Evolutionary conservation across 352 stramenopile species (phyloP).

Genomic region (Phytophthora constricta): DNA sequence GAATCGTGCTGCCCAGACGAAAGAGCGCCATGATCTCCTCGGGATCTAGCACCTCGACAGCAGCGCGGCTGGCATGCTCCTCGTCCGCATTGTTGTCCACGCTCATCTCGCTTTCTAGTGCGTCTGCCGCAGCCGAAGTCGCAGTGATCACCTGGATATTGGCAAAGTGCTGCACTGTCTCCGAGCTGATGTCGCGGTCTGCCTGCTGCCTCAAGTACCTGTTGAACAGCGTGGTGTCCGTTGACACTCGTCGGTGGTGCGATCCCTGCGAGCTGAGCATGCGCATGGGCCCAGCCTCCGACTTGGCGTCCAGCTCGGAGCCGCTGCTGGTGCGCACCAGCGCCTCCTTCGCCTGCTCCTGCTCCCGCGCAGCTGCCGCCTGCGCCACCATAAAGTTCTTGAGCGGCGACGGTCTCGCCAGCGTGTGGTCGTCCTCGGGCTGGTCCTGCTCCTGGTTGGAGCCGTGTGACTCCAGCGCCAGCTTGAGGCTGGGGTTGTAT

Average conservation of each 20-base stretch:
- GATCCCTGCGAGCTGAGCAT: constrained; percentile 56
- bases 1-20: constrained; percentile 48
- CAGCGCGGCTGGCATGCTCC: constrained; percentile 19
- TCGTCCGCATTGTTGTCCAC: constrained; percentile 44
- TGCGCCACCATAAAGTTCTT: constrained; percentile 42
- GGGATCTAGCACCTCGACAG: constrained; percentile 34
- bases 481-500: constrained; percentile 35
- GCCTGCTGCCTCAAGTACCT: constrained; percentile 64
- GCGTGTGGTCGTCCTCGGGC: constrained; percentile 15
- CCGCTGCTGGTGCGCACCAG: constrained; percentile 26
- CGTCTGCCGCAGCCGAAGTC: constrained; percentile 21
- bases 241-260: constrained; percentile 77
- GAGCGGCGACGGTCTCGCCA: constrained; percentile 23
- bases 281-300: constrained; percentile 61
- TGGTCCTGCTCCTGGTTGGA: constrained; percentile 41
- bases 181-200: constrained; percentile 57
- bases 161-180: constrained; percentile 66
- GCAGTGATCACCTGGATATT: constrained; percentile 52
- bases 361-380: constrained; percentile 24
- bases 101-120: constrained; percentile 38
- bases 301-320: constrained; percentile 33
- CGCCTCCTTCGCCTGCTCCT: constrained; percentile 15
- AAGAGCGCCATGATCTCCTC: constrained; percentile 41
- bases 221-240: constrained; percentile 75
- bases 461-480: constrained; percentile 26